phyloP scores from a whole-genome alignment of 176 grass and related monocot genomes.

The Hsuehochloa calcarea region DNA sequence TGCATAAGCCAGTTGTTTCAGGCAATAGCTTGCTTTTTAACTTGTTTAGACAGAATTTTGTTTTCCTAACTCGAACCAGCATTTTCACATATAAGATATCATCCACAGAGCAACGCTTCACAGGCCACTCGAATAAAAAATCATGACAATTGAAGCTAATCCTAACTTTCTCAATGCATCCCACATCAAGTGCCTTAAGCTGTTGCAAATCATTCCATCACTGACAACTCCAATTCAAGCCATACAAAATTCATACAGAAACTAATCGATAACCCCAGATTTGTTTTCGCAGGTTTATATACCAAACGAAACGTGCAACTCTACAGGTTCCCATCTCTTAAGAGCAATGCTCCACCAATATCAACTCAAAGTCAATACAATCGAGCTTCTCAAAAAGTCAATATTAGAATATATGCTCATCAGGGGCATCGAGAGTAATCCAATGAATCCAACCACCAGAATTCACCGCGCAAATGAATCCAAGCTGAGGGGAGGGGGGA shows the following conservation, averaged over 20 bases:
- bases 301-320: constrained; percentile 4
- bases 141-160: neutral
- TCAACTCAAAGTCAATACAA: constrained; percentile 25
- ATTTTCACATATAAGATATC: constrained; percentile 20
- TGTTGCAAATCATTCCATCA: neutral
- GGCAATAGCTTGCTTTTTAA: neutral
- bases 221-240: neutral
- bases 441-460: neutral
- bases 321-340: neutral
- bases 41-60: neutral
- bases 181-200: neutral
- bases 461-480: constrained; percentile 10
- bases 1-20: neutral
- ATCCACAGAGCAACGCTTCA: neutral
- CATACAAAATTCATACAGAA: neutral
- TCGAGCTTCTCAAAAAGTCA: constrained; percentile 16
- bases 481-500: neutral
- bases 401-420: constrained; percentile 10
- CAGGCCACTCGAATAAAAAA: neutral
- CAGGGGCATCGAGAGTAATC: neutral
- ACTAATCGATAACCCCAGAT: neutral
- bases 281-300: neutral
- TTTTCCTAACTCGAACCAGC: neutral
- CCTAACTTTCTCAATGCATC: neutral
- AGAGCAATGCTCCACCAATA: constrained; percentile 31